Conservation (phyloP, 2,329 filamentous ascomycete species). For the Colletotrichum sp. region DNA sequence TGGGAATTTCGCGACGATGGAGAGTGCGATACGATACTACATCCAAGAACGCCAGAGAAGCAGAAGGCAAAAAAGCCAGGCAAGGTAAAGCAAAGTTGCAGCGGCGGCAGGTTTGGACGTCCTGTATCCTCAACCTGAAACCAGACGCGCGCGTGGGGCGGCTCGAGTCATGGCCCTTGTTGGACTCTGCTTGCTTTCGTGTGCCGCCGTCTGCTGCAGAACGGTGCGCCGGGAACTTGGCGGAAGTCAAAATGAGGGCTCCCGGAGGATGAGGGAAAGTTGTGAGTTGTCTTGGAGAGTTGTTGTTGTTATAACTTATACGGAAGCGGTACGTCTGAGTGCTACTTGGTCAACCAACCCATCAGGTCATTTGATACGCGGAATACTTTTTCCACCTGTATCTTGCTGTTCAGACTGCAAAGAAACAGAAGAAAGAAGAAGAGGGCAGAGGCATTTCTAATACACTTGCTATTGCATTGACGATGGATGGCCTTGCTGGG, state of each 20-base stretch:
- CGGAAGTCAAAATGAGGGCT: neutral
- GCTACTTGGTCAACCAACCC: neutral
- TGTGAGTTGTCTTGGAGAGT: neutral
- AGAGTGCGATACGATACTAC: neutral
- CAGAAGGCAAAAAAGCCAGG: neutral
- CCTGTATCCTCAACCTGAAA: neutral
- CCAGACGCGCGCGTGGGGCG: slow-evolving; percentile 4
- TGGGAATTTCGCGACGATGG: neutral
- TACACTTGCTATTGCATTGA: neutral
- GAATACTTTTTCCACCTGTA: neutral
- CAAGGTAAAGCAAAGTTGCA: neutral
- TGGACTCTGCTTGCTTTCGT: neutral
- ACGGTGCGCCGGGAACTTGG: neutral
- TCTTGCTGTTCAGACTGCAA: neutral
- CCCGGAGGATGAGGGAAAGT: accelerated
- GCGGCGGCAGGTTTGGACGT: neutral
- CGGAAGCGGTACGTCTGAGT: neutral
- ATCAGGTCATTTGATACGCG: neutral
- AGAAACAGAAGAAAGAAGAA: neutral
- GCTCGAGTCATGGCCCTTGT: neutral
- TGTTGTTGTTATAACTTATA: neutral
- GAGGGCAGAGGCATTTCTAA: neutral
- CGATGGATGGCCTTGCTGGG: slow-evolving; percentile 11
- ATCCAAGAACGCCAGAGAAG: neutral
- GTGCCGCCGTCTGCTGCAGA: neutral